Conservation (phyloP, 345 rosid species). For the Triadica sebifera region DNA sequence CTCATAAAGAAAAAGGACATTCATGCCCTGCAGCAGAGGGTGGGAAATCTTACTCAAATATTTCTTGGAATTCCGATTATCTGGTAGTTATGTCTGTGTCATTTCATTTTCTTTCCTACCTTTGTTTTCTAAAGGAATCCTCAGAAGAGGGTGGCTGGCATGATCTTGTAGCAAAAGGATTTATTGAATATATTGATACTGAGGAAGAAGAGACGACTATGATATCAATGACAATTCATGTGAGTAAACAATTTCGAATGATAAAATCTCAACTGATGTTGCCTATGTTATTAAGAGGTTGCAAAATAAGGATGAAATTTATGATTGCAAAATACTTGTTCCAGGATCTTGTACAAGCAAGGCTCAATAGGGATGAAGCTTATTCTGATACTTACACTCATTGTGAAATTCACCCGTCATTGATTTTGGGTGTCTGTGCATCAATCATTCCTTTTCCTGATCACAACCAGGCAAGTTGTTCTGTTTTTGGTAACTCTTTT, state of each 20-base stretch:
- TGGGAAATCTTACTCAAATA: conserved; percentile 27
- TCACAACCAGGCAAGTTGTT: conserved; percentile 81
- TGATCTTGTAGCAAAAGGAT: conserved; percentile 84
- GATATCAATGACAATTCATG: conserved; percentile 99
- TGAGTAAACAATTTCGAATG: conserved; percentile 35
- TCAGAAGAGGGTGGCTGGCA: conserved; percentile 93
- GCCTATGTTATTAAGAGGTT: neutral
- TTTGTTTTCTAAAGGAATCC: conserved; percentile 51
- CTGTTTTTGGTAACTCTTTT: conserved; percentile 6
- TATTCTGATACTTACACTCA: conserved; percentile 88
- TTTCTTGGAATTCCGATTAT: neutral
- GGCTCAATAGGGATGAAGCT: conserved; percentile 71
- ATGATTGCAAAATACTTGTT: conserved; percentile 18
- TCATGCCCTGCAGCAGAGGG: conserved; percentile 83
- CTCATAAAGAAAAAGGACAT: conserved; percentile 86
- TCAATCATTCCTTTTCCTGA: conserved; percentile 99
- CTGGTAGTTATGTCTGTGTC: neutral
- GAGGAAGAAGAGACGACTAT: conserved; percentile 99
- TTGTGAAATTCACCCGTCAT: conserved; percentile 97
- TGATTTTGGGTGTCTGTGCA: conserved; percentile 96
- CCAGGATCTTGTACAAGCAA: conserved; percentile 91
- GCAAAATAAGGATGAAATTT: conserved; percentile 4
- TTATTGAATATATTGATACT: conserved; percentile 88
- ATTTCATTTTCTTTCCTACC: neutral
- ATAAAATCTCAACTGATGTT: neutral